A percentile compares a stretch with the other conserved stretches of the same genome.
Evolutionary conservation across 495 filamentous ascomycete genomes (phyloP).

Genomic region (Penicillium parvum): DNA sequence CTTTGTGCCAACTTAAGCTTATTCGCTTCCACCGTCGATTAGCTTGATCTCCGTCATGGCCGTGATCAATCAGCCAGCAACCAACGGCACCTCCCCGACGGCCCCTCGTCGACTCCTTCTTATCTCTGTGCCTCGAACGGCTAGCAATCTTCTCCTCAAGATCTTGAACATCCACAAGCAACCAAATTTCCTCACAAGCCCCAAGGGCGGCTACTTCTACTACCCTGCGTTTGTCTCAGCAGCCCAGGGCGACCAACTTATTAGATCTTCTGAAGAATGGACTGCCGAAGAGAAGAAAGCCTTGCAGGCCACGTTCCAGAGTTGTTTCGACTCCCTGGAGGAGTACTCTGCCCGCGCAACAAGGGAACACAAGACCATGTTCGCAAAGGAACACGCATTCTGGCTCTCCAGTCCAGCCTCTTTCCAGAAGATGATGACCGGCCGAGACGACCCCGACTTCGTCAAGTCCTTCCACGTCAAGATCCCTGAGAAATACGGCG

Average conservation of each 20-base stretch:
- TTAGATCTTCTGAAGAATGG: slow-evolving; percentile 25
- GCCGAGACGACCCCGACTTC: not conserved
- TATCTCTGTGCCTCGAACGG: slow-evolving; percentile 38
- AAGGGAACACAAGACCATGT: slow-evolving; percentile 25
- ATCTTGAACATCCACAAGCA: slow-evolving; percentile 38
- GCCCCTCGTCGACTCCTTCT: slow-evolving; percentile 11
- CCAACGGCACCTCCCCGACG: not conserved
- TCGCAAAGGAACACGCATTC: slow-evolving; percentile 39
- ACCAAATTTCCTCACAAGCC: slow-evolving; percentile 27
- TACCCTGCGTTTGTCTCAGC: slow-evolving; percentile 10
- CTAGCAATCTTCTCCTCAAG: slow-evolving; percentile 38
- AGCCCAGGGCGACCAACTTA: slow-evolving; percentile 1
- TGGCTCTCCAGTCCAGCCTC: slow-evolving; percentile 19
- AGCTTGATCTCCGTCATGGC: not conserved
- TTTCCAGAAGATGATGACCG: slow-evolving; percentile 1
- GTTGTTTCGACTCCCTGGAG: slow-evolving; percentile 26
- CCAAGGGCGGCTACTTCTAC: slow-evolving; percentile 39
- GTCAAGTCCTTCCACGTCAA: slow-evolving; percentile 3
- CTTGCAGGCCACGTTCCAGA: slow-evolving; percentile 13
- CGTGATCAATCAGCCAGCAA: not conserved
- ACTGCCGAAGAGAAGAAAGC: slow-evolving; percentile 14
- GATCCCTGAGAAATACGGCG: slow-evolving; percentile 9
- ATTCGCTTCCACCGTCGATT: not conserved
- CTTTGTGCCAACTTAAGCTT: slow-evolving; percentile 5
- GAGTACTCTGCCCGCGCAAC: slow-evolving; percentile 20